A percentile compares a stretch with the other conserved stretches of the same genome.
Conservation (phyloP, 2,329 filamentous ascomycete genomes). For the Plenodomus biglobosus region DNA sequence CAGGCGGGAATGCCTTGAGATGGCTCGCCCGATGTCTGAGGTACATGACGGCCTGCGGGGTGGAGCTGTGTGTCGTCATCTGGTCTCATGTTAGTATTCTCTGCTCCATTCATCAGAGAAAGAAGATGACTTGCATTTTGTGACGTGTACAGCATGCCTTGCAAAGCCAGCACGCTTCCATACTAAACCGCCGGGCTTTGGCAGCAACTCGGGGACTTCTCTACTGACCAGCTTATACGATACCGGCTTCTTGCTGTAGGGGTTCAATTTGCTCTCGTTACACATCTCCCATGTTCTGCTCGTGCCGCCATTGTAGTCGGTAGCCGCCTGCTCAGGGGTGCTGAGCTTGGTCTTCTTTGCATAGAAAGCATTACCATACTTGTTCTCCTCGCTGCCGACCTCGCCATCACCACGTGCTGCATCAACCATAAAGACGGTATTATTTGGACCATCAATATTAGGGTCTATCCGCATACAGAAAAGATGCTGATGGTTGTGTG, state of each 20-base stretch:
- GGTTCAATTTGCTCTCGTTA: constrained; percentile 82
- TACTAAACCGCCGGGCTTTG: constrained; percentile 77
- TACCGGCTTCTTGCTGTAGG: constrained; percentile 80
- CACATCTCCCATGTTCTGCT: constrained; percentile 87
- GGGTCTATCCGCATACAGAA: constrained; percentile 89
- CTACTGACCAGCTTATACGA: constrained; percentile 88
- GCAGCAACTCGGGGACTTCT: constrained; percentile 76
- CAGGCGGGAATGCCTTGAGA: constrained; percentile 72
- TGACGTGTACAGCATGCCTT: constrained; percentile 83
- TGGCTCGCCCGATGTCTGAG: constrained; percentile 80
- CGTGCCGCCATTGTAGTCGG: constrained; percentile 79
- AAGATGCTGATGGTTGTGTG: constrained; percentile 93
- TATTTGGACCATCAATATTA: constrained; percentile 81
- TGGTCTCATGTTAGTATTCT: too few species aligned
- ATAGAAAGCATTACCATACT: constrained; percentile 87
- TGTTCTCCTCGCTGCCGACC: constrained; percentile 79
- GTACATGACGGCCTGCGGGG: constrained; percentile 83
- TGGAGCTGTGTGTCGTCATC: constrained; percentile 80
- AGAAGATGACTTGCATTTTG: constrained; percentile 66
- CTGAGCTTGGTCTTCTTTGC: constrained; percentile 78
- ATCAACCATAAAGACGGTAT: constrained; percentile 84
- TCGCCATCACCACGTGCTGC: constrained; percentile 69
- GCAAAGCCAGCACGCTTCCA: constrained; percentile 91
- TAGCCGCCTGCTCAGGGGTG: constrained; percentile 67
- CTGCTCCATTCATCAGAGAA: too few species aligned